A percentile compares a stretch with the other conserved stretches of the same genome.
phyloP scores from a whole-genome alignment of 192 early-diverging fungal species.

The Entomortierella beljakovae region DNA sequence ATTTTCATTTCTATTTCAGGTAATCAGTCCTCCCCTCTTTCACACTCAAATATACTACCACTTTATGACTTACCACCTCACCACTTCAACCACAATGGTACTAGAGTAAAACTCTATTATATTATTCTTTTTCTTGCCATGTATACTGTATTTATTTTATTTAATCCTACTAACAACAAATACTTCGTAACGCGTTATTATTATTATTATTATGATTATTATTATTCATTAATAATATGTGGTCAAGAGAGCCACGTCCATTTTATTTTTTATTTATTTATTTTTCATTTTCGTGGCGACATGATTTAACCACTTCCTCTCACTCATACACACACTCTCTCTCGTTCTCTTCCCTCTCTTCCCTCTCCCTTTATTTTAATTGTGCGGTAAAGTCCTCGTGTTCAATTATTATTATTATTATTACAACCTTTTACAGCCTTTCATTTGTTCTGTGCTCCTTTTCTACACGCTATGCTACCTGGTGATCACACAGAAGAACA shows the following conservation, averaged over 20 bases:
- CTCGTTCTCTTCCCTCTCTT: neutral
- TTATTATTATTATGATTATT: too few species aligned
- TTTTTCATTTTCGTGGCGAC: too few species aligned
- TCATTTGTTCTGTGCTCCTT: neutral
- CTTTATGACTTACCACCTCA: neutral
- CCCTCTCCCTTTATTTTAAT: too few species aligned
- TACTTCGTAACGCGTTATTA: too few species aligned
- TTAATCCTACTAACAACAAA: too few species aligned
- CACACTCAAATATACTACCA: neutral
- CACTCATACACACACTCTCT: slow-evolving; percentile 6
- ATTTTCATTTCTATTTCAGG: slow-evolving; percentile 7
- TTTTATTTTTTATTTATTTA: too few species aligned
- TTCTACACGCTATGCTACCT: neutral
- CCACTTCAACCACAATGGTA: slow-evolving; percentile 19
- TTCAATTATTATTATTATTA: neutral
- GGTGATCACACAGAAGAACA: neutral
- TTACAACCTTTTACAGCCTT: neutral
- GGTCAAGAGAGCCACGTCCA: too few species aligned
- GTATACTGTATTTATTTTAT: too few species aligned
- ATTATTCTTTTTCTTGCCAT: too few species aligned
- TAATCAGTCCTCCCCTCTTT: neutral
- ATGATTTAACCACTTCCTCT: too few species aligned
- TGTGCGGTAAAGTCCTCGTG: slow-evolving; percentile 14
- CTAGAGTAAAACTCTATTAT: neutral
- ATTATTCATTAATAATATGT: too few species aligned